Conservation (phyloP, 2,329 filamentous ascomycete genomes). For the Trichothecium roseum region DNA sequence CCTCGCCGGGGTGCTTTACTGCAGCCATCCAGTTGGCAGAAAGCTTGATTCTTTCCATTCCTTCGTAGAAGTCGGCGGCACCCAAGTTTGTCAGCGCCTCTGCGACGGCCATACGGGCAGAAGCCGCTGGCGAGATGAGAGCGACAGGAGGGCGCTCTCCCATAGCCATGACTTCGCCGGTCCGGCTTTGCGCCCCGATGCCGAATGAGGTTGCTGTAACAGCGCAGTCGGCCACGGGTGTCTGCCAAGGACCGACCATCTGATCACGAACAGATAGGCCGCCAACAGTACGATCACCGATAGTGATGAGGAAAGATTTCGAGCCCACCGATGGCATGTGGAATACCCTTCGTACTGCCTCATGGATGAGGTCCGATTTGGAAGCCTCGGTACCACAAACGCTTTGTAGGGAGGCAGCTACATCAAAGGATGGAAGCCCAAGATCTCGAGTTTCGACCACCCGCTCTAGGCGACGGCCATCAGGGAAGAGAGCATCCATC, state of each 20-base stretch:
- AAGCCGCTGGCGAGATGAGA: conserved; percentile 80
- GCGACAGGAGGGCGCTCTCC: conserved; percentile 86
- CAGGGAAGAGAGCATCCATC: conserved; percentile 81
- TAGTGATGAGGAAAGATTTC: conserved; percentile 95
- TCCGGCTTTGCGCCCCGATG: conserved; percentile 52
- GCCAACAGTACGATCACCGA: conserved; percentile 85
- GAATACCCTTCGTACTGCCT: conserved; percentile 74
- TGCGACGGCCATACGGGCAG: conserved; percentile 90
- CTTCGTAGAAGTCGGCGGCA: conserved; percentile 60
- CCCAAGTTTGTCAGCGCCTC: conserved; percentile 91
- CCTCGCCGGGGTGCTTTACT: conserved; percentile 86
- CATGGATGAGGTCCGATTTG: conserved; percentile 40
- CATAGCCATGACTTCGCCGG: conserved; percentile 96
- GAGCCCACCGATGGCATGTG: conserved; percentile 85
- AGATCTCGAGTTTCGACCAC: conserved; percentile 61
- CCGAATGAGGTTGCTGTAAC: conserved; percentile 79
- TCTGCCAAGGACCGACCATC: conserved; percentile 95
- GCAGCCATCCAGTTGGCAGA: conserved; percentile 99
- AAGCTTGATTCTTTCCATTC: conserved; percentile 70
- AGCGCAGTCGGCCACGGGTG: conserved; percentile 85
- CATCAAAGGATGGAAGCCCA: conserved; percentile 62
- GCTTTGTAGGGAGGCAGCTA: conserved; percentile 51
- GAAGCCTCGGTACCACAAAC: conserved; percentile 44
- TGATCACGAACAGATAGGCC: conserved; percentile 84
- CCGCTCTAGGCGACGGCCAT: conserved; percentile 70